These are phyloP conservation scores for Verticillium klebahnii DNA, from an alignment of 2,329 filamentous ascomycete species.

Conservation along the genomic window DNA sequence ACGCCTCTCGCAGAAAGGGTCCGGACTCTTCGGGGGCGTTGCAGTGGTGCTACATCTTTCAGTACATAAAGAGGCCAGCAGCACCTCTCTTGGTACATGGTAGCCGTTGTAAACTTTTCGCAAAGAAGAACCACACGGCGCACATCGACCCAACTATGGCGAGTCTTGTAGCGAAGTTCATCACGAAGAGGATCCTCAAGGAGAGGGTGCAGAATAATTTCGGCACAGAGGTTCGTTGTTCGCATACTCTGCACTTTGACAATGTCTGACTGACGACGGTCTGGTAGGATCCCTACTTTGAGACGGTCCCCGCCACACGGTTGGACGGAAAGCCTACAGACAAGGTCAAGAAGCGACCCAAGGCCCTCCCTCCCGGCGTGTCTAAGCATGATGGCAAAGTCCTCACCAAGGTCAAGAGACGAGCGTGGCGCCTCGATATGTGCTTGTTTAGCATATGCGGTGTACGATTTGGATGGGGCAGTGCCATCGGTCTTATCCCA, in stretches of 20 bases:
- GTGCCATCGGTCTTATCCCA: constrained; percentile 79
- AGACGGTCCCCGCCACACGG: constrained; percentile 70
- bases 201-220: constrained; percentile 55
- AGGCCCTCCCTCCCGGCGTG: constrained; percentile 77
- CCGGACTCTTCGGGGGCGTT: not conserved
- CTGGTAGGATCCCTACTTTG: constrained; percentile 81
- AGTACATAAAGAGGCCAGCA: not conserved
- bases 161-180: constrained; percentile 45
- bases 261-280: not conserved
- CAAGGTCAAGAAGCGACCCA: constrained; percentile 79
- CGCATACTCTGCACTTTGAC: constrained; percentile 1
- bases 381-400: constrained; percentile 77
- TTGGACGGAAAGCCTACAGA: constrained; percentile 59
- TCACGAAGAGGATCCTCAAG: constrained; percentile 52
- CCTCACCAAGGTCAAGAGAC: constrained; percentile 79
- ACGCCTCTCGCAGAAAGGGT: not conserved
- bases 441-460: constrained; percentile 77
- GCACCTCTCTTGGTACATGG: not conserved
- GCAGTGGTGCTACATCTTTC: not conserved
- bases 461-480: constrained; percentile 83
- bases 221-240: constrained; percentile 42
- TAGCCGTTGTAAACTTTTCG: not conserved
- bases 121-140: not conserved
- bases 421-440: constrained; percentile 83
- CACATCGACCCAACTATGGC: not conserved